Evolutionary conservation across 352 stramenopile genomes (phyloP).

Genomic region (Phytophthora quininea): DNA sequence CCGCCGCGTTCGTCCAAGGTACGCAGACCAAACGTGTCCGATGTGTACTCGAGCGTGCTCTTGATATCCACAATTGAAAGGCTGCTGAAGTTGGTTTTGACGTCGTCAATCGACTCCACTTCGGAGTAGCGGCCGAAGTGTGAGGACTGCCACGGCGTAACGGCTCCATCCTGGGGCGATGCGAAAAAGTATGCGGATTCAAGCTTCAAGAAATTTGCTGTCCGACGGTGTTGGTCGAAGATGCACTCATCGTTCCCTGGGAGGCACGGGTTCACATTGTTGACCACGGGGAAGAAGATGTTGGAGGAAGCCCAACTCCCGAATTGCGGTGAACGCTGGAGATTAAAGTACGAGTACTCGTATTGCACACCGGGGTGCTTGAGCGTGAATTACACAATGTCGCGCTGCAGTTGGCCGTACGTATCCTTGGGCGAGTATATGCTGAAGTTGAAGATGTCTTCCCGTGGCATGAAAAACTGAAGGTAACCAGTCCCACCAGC

Average conservation of each 20-base stretch:
- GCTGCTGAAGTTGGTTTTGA: slow-evolving; percentile 1
- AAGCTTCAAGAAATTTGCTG: not conserved
- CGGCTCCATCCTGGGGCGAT: not conserved
- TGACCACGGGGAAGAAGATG: not conserved
- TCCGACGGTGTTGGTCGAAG: not conserved
- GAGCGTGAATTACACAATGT: slow-evolving; percentile 26
- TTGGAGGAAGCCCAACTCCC: not conserved
- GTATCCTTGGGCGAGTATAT: slow-evolving; percentile 6
- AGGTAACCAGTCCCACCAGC: no score
- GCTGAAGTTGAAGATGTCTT: slow-evolving; percentile 12
- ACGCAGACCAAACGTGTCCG: slow-evolving; percentile 5
- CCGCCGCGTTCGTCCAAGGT: not conserved
- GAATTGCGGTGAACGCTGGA: not conserved
- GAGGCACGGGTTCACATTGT: not conserved
- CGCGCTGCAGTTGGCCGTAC: slow-evolving; percentile 29
- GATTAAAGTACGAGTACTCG: slow-evolving; percentile 31
- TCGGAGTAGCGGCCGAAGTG: slow-evolving; percentile 4
- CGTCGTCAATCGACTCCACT: not conserved
- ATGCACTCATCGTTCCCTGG: not conserved
- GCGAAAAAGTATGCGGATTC: slow-evolving; percentile 8
- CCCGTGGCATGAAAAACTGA: no score
- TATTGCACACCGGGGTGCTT: slow-evolving; percentile 13
- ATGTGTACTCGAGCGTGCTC: slow-evolving; percentile 5
- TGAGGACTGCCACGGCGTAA: slow-evolving; percentile 8
- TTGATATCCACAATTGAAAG: slow-evolving; percentile 1